Evolutionary conservation across 805 yeast species (phyloP).

Genomic region (Ogataea zsoltii): DNA sequence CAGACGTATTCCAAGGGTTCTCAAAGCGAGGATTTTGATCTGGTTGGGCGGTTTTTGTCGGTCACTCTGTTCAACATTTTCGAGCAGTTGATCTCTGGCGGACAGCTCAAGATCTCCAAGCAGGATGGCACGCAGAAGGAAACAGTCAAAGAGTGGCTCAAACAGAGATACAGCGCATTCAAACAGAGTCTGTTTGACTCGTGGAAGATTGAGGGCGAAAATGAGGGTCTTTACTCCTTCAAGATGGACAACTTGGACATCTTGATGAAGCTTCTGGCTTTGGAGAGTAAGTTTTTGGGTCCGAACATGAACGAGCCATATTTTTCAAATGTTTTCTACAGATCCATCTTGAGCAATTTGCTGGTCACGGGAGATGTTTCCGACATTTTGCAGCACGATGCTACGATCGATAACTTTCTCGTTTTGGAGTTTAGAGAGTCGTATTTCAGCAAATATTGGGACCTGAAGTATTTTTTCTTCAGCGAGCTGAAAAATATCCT

Average conservation of each 20-base stretch:
- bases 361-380: slow-evolving; percentile 37
- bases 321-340: slow-evolving; percentile 61
- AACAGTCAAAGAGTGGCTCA: slow-evolving; percentile 62
- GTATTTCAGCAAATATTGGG: slow-evolving; percentile 64
- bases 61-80: slow-evolving; percentile 48
- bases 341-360: slow-evolving; percentile 35
- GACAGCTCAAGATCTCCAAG: slow-evolving; percentile 38
- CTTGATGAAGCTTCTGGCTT: slow-evolving; percentile 52
- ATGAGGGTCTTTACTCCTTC: slow-evolving; percentile 42
- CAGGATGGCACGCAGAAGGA: slow-evolving; percentile 44
- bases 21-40: slow-evolving; percentile 25
- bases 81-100: slow-evolving; percentile 45
- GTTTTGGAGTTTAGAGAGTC: slow-evolving; percentile 53
- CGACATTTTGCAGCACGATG: slow-evolving; percentile 45
- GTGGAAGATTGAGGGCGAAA: slow-evolving; percentile 39
- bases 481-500: slow-evolving; percentile 41
- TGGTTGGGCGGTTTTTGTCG: slow-evolving; percentile 39
- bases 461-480: slow-evolving; percentile 74
- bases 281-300: slow-evolving; percentile 56
- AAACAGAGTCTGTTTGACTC: slow-evolving; percentile 45
- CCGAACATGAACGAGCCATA: slow-evolving; percentile 53
- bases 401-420: slow-evolving; percentile 41
- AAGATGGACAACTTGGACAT: slow-evolving; percentile 56
- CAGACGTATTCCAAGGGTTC: slow-evolving; percentile 15
- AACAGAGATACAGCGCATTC: slow-evolving; percentile 55